phyloP scores from a whole-genome alignment of 1,284 basidiomycete species.

The Leccinum pachyderme region DNA sequence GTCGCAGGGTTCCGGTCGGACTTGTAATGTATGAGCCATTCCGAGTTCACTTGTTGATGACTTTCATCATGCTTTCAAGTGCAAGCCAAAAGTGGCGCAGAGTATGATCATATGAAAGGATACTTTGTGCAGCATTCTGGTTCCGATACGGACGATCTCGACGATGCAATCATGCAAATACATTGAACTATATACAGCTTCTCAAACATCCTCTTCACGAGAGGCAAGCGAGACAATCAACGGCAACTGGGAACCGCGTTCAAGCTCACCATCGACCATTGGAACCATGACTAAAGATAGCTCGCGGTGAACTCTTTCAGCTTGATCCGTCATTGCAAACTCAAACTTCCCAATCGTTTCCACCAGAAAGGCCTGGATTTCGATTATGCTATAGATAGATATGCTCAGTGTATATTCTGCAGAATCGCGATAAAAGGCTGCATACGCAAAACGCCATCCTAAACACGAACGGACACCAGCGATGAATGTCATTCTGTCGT shows the following conservation, averaged over 20 bases:
- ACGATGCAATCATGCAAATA: neutral
- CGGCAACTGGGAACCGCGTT: slow-evolving; percentile 48
- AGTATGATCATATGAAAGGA: neutral
- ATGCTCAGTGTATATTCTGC: neutral
- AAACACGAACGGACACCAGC: slow-evolving; percentile 44
- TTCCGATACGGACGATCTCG: neutral
- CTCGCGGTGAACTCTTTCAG: slow-evolving; percentile 40
- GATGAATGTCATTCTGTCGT: slow-evolving; percentile 42
- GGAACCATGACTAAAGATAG: slow-evolving; percentile 45
- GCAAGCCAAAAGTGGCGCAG: neutral
- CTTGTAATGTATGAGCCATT: neutral
- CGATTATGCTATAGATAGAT: slow-evolving; percentile 35
- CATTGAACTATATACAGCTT: neutral
- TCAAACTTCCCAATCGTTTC: slow-evolving; percentile 50
- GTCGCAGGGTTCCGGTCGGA: neutral
- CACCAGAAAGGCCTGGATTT: slow-evolving; percentile 50
- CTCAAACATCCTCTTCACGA: slow-evolving; percentile 25
- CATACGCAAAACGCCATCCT: slow-evolving; percentile 49
- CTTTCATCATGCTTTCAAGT: too few relatives aligned
- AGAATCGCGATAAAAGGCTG: neutral
- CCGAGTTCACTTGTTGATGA: neutral
- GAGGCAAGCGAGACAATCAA: slow-evolving; percentile 42
- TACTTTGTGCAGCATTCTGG: neutral
- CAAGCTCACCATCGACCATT: slow-evolving; percentile 44
- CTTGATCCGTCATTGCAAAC: slow-evolving; percentile 40